Evolutionary conservation across 768 basidiomycete species (phyloP).

Genomic region (Grammothele lineata): DNA sequence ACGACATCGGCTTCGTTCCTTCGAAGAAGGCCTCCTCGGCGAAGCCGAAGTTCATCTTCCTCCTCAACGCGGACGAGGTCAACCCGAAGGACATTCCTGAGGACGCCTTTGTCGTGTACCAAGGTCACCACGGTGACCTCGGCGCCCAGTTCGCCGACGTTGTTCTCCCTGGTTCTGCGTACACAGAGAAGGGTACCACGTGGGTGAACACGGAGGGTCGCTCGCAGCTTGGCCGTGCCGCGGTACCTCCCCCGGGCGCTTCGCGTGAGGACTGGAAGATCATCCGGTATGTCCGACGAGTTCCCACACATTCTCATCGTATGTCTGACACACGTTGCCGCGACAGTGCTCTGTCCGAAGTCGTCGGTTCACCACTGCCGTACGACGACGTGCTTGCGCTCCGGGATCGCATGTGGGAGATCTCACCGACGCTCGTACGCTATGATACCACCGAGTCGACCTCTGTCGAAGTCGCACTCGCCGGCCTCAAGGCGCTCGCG

Average conservation of each 20-base stretch:
- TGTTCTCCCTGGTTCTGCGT: slow-evolving; percentile 86
- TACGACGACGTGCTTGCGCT: slow-evolving; percentile 85
- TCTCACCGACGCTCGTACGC: slow-evolving; percentile 84
- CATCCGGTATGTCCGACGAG: slow-evolving; percentile 51
- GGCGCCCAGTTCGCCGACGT: slow-evolving; percentile 98
- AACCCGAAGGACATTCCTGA: slow-evolving; percentile 83
- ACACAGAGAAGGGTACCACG: slow-evolving; percentile 87
- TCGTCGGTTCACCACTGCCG: slow-evolving; percentile 73
- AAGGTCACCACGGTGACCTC: slow-evolving; percentile 96
- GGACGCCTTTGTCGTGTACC: slow-evolving; percentile 96
- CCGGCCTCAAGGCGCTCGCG: slow-evolving; percentile 61
- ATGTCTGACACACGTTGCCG: too few relatives aligned
- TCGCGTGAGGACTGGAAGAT: slow-evolving; percentile 98
- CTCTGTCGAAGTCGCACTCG: slow-evolving; percentile 64
- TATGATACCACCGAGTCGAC: slow-evolving; percentile 81
- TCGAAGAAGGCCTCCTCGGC: slow-evolving; percentile 69
- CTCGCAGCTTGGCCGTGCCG: slow-evolving; percentile 83
- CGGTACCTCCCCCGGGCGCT: slow-evolving; percentile 93
- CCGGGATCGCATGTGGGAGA: slow-evolving; percentile 94
- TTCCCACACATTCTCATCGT: too few relatives aligned
- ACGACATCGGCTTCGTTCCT: slow-evolving; percentile 92
- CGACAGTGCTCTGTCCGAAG: slow-evolving; percentile 80
- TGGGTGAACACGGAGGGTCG: slow-evolving; percentile 99
- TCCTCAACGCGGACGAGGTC: slow-evolving; percentile 94
- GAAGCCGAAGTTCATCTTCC: slow-evolving; percentile 92